Evolutionary conservation across 2,329 filamentous ascomycete species (phyloP).

Genomic region (Chrysoporthe cubensis): DNA sequence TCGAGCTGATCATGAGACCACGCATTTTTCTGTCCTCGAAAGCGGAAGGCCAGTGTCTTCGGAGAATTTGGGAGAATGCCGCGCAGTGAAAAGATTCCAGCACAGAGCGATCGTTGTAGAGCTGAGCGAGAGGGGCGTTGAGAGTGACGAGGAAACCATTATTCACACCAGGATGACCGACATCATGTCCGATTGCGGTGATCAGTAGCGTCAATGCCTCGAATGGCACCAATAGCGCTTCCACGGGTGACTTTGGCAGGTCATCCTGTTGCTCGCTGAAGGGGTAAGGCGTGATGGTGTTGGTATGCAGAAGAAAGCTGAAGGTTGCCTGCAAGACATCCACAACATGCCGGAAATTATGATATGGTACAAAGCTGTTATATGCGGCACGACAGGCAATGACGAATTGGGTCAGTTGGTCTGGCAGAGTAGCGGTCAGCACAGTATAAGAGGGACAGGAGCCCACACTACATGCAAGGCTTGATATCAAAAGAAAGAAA

Average conservation of each 20-base stretch:
- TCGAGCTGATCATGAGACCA: constrained; percentile 94
- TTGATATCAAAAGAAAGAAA: constrained; percentile 30
- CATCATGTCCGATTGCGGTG: constrained; percentile 96
- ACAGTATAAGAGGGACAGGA: constrained; percentile 22
- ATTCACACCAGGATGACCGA: constrained; percentile 96
- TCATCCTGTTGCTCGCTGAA: constrained; percentile 40
- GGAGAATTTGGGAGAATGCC: constrained; percentile 93
- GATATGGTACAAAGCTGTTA: constrained; percentile 94
- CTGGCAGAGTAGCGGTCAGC: constrained; percentile 54
- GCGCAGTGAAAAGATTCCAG: constrained; percentile 97
- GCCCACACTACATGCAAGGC: constrained; percentile 20
- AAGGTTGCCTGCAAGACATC: constrained; percentile 95
- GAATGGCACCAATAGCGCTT: constrained; percentile 77
- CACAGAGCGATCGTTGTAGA: constrained; percentile 97
- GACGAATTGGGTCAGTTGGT: constrained; percentile 82
- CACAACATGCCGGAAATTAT: constrained; percentile 97
- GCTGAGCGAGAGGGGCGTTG: constrained; percentile 88
- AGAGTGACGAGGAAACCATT: constrained; percentile 93
- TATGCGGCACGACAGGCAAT: constrained; percentile 92
- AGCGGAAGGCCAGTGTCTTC: constrained; percentile 85
- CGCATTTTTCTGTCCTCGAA: constrained; percentile 82
- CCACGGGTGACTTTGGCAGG: constrained; percentile 64
- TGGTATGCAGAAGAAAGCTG: constrained; percentile 82
- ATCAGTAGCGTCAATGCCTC: constrained; percentile 88
- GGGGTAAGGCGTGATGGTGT: constrained; percentile 70